Conservation (phyloP, 306 rosid species). For the Acacia confusa region DNA sequence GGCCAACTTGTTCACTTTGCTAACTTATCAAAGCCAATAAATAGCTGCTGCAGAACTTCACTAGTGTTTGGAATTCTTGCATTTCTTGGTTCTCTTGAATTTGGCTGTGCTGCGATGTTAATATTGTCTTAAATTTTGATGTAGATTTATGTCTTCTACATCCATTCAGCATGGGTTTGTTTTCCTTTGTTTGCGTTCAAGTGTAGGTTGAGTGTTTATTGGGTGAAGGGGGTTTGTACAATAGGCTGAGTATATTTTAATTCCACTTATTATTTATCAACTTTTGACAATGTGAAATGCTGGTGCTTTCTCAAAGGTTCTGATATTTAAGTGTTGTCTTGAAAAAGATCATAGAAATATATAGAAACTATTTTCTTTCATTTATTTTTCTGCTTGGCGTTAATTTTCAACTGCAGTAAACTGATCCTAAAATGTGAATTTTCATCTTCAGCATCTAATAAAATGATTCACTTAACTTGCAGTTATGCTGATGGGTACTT, state of each 20-base stretch:
- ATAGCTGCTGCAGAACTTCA: background rate
- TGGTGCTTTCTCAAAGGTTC: background rate
- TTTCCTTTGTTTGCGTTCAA: background rate
- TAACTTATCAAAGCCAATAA: background rate
- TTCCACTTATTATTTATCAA: background rate
- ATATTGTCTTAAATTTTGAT: background rate
- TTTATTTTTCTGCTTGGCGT: background rate
- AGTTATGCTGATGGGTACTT: slow-evolving; percentile 97
- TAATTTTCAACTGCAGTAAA: slow-evolving; percentile 5
- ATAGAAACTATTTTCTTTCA: background rate
- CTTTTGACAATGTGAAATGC: slow-evolving; percentile 19
- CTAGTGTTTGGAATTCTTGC: background rate
- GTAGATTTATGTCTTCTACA: background rate
- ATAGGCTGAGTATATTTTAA: background rate
- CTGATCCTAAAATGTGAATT: slow-evolving; percentile 14
- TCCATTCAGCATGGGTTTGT: background rate
- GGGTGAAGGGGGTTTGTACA: too few species aligned
- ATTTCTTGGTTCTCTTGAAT: slow-evolving; percentile 7
- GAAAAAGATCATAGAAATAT: slow-evolving; percentile 12
- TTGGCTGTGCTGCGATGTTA: background rate
- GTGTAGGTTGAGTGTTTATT: background rate
- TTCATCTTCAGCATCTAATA: slow-evolving; percentile 16
- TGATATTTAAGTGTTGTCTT: background rate
- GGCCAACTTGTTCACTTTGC: background rate
- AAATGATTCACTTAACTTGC: slow-evolving; percentile 36